A percentile compares a stretch with the other conserved stretches of the same genome.
These are phyloP conservation scores for Mortierella sp. DNA, from an alignment of 371 early-diverging fungal species.

Conservation along the genomic window DNA sequence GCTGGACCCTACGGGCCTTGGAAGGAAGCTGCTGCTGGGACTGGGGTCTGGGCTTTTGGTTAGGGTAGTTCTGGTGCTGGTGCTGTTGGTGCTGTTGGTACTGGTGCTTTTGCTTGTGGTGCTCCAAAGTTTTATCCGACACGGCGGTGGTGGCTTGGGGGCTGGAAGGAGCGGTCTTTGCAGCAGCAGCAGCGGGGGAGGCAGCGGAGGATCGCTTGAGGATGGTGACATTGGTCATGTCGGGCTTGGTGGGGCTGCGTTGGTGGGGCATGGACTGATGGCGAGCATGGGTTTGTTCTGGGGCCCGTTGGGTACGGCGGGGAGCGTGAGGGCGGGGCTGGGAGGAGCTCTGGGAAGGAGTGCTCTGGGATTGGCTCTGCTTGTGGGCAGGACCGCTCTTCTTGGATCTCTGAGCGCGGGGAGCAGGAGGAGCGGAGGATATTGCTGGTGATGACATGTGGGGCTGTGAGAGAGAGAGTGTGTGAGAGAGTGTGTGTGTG, in stretches of 20 bases:
- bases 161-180: neutral
- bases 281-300: constrained; percentile 19
- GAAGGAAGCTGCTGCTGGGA: constrained; percentile 31
- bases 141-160: neutral
- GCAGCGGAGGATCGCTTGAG: constrained; percentile 34
- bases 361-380: constrained; percentile 5
- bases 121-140: neutral
- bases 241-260: constrained; percentile 1
- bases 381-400: constrained; percentile 33
- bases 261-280: constrained; percentile 48
- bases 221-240: constrained; percentile 21
- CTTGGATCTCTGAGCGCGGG: constrained; percentile 19
- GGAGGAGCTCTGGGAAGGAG: constrained; percentile 1
- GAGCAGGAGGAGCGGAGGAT: constrained; percentile 23
- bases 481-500: neutral
- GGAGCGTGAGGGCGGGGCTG: too few relatives aligned
- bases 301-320: constrained; percentile 6
- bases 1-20: constrained; percentile 46
- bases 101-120: constrained; percentile 14
- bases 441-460: constrained; percentile 34
- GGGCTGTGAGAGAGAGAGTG: constrained; percentile 6
- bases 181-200: neutral
- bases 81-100: constrained; percentile 23
- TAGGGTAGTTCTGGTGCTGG: constrained; percentile 11
- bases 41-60: constrained; percentile 32